Evolutionary conservation across 108 stramenopile genomes (phyloP).

Genomic region (Stephanodiscus triporus): DNA sequence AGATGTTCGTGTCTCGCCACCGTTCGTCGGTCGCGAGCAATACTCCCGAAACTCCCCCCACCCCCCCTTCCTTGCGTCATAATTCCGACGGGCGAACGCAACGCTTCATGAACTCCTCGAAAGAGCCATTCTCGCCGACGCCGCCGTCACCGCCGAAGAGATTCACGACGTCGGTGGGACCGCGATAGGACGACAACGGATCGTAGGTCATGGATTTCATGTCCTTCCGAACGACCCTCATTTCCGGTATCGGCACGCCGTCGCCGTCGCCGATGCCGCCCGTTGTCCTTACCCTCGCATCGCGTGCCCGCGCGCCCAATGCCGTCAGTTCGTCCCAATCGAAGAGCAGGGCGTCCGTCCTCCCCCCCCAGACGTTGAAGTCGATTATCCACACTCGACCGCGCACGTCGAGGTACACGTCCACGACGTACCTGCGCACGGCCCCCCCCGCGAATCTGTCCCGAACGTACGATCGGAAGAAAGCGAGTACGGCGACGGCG

Average conservation of each 20-base stretch:
- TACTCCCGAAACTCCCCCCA: background rate
- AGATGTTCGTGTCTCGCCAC: background rate
- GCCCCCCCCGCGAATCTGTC: conserved; percentile 48
- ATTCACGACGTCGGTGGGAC: conserved; percentile 83
- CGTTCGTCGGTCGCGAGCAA: background rate
- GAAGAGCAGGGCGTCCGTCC: conserved; percentile 82
- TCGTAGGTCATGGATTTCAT: conserved; percentile 72
- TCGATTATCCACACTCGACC: conserved; percentile 86
- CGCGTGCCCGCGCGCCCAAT: conserved; percentile 29
- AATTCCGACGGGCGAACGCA: conserved; percentile 64
- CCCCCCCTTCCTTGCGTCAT: too few relatives aligned
- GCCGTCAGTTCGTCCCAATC: conserved; percentile 73
- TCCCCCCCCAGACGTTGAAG: conserved; percentile 83
- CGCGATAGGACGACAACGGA: conserved; percentile 80
- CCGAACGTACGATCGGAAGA: conserved; percentile 57
- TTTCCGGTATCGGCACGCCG: conserved; percentile 25
- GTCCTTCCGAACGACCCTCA: conserved; percentile 72
- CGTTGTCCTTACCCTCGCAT: background rate
- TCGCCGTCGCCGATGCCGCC: background rate
- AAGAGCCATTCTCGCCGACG: conserved; percentile 46
- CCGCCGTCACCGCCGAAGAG: conserved; percentile 43
- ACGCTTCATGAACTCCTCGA: conserved; percentile 76
- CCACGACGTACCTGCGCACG: conserved; percentile 64
- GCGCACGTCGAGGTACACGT: conserved; percentile 84
- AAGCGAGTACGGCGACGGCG: conserved; percentile 24